Percentiles rank a stretch among this genome's conserved stretches.
Evolutionary conservation across 176 grass and related monocot genomes (phyloP).

Genomic region (Urochloa ruziziensis): DNA sequence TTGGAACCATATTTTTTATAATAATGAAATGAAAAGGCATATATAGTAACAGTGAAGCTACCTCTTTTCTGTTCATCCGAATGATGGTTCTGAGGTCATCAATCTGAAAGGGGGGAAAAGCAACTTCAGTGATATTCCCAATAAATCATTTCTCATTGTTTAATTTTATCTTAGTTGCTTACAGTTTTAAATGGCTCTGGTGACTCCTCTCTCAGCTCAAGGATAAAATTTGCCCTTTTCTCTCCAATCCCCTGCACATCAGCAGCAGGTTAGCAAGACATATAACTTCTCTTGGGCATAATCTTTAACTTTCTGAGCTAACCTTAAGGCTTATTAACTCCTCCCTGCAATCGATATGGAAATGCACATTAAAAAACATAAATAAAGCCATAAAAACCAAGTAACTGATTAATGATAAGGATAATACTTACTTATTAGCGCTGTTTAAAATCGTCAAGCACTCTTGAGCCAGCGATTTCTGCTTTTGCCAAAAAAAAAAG

Average conservation of each 20-base stretch:
- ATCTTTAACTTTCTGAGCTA: not conserved
- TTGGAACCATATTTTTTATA: not conserved
- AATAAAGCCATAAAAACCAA: not conserved
- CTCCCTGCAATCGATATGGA: slow-evolving; percentile 48
- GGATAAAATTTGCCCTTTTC: slow-evolving; percentile 57
- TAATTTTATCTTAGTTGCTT: not conserved
- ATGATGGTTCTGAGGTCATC: slow-evolving; percentile 49
- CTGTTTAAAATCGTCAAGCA: slow-evolving; percentile 64
- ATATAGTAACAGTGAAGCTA: not conserved
- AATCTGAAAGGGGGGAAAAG: slow-evolving; percentile 22
- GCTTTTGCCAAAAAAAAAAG: not conserved
- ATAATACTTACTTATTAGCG: slow-evolving; percentile 59
- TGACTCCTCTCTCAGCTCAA: slow-evolving; percentile 48
- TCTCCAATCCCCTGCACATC: slow-evolving; percentile 60
- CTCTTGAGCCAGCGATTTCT: slow-evolving; percentile 49
- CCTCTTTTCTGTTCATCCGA: slow-evolving; percentile 47
- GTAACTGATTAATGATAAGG: not conserved
- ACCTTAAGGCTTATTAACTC: slow-evolving; percentile 60
- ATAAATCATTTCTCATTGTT: not conserved
- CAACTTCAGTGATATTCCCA: not conserved
- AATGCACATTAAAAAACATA: slow-evolving; percentile 16
- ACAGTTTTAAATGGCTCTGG: slow-evolving; percentile 61
- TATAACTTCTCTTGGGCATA: not conserved
- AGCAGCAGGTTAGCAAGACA: slow-evolving; percentile 6
- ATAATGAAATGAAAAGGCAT: not conserved